phyloP scores from a whole-genome alignment of 305 asterid species.

The Withania somnifera region DNA sequence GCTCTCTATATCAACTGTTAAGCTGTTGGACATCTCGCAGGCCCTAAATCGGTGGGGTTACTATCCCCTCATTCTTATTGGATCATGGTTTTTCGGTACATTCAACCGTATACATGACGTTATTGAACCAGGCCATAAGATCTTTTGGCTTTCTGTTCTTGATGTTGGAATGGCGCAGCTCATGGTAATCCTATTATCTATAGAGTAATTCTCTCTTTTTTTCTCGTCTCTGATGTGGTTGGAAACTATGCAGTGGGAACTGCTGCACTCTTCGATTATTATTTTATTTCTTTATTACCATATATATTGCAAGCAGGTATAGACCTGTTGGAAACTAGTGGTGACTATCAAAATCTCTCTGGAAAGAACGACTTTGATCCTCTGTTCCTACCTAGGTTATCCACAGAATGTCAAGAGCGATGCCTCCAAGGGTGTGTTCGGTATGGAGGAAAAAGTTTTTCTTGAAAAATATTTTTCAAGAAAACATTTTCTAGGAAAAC shows the following conservation, averaged over 20 bases:
- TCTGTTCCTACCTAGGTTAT: not conserved
- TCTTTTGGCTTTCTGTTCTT: conserved; percentile 95
- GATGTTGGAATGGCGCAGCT: conserved; percentile 96
- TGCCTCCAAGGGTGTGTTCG: not conserved
- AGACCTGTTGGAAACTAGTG: not conserved
- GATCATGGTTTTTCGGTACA: conserved; percentile 95
- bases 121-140: conserved; percentile 76
- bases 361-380: not conserved
- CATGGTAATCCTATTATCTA: conserved; percentile 41
- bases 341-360: not conserved
- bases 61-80: conserved; percentile 92
- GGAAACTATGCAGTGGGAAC: not conserved
- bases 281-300: not conserved
- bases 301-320: not conserved
- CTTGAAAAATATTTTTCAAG: too few relatives aligned
- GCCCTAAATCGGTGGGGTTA: conserved; percentile 92
- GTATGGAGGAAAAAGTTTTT: too few relatives aligned
- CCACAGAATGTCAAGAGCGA: not conserved
- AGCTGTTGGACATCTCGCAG: conserved; percentile 23
- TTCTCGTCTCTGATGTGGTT: not conserved
- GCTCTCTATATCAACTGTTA: not conserved
- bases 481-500: too few relatives aligned
- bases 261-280: not conserved
- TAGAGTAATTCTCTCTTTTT: not conserved
- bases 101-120: conserved; percentile 92